These are phyloP conservation scores for Geotrichum aggregatum DNA, from an alignment of 1,139 yeast genomes.

Conservation along the genomic window DNA sequence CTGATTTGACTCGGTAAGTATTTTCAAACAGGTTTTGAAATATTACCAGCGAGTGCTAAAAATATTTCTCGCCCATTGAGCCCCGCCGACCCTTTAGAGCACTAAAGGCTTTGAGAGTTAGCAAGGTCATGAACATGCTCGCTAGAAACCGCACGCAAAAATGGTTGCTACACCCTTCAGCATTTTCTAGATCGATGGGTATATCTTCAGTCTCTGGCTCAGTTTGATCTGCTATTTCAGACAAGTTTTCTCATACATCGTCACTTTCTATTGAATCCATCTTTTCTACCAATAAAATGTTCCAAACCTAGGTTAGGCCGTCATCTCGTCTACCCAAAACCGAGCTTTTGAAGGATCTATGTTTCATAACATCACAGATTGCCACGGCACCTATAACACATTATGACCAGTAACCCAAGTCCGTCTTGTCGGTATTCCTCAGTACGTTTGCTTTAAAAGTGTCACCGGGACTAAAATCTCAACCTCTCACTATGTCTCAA, in stretches of 20 bases:
- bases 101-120: slow-evolving; percentile 77
- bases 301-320: slow-evolving; percentile 88
- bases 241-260: slow-evolving; percentile 10
- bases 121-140: slow-evolving; percentile 83
- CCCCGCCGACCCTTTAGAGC: slow-evolving; percentile 95
- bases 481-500: too few species aligned
- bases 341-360: slow-evolving; percentile 97
- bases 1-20: too few species aligned
- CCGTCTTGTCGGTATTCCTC: slow-evolving; percentile 90
- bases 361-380: slow-evolving; percentile 92
- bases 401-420: slow-evolving; percentile 93
- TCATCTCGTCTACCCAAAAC: slow-evolving; percentile 96
- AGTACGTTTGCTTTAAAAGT: not conserved
- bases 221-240: slow-evolving; percentile 28
- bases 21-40: too few species aligned
- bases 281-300: slow-evolving; percentile 91
- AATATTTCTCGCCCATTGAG: slow-evolving; percentile 88
- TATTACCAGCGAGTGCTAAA: slow-evolving; percentile 79
- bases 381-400: slow-evolving; percentile 97
- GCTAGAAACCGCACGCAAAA: slow-evolving; percentile 72
- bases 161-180: slow-evolving; percentile 12
- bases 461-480: too few species aligned
- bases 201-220: slow-evolving; percentile 36
- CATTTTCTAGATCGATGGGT: slow-evolving; percentile 29
- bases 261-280: slow-evolving; percentile 51